These are phyloP conservation scores for Candida michaelii DNA, from an alignment of 805 yeast genomes.

Conservation along the genomic window DNA sequence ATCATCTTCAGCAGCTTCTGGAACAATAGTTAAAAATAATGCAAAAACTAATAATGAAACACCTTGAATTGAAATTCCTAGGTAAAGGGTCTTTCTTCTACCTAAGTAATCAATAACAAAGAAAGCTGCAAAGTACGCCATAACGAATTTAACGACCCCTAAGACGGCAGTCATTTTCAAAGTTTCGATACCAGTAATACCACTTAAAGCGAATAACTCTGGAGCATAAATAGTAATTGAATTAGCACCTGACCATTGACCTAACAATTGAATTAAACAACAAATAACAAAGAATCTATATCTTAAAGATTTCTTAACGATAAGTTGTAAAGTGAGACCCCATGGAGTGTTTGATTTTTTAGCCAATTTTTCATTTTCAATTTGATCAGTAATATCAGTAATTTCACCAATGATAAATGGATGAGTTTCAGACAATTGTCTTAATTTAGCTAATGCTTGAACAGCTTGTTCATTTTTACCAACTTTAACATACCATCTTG, in stretches of 20 bases:
- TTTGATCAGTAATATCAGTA: slow-evolving; percentile 49
- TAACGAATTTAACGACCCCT: slow-evolving; percentile 52
- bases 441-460: slow-evolving; percentile 38
- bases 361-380: slow-evolving; percentile 34
- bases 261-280: slow-evolving; percentile 44
- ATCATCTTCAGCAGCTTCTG: slow-evolving; percentile 37
- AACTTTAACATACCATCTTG: slow-evolving; percentile 51
- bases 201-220: slow-evolving; percentile 48
- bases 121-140: slow-evolving; percentile 52
- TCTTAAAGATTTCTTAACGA: slow-evolving; percentile 33
- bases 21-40: slow-evolving; percentile 45
- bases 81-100: slow-evolving; percentile 48
- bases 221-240: slow-evolving; percentile 59
- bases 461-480: slow-evolving; percentile 42
- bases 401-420: slow-evolving; percentile 52
- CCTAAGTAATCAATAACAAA: slow-evolving; percentile 56
- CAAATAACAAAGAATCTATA: slow-evolving; percentile 48
- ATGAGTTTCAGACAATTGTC: slow-evolving; percentile 47
- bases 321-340: slow-evolving; percentile 31
- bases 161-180: slow-evolving; percentile 51
- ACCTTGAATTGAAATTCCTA: slow-evolving; percentile 48
- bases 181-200: slow-evolving; percentile 41
- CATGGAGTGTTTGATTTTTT: slow-evolving; percentile 24
- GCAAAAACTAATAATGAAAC: slow-evolving; percentile 47
- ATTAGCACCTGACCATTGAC: slow-evolving; percentile 62